Evolutionary conservation across 345 rosid species (phyloP), one percentile per base, ranked within the genome.

Genomic region (Mercurialis annua): DNA sequence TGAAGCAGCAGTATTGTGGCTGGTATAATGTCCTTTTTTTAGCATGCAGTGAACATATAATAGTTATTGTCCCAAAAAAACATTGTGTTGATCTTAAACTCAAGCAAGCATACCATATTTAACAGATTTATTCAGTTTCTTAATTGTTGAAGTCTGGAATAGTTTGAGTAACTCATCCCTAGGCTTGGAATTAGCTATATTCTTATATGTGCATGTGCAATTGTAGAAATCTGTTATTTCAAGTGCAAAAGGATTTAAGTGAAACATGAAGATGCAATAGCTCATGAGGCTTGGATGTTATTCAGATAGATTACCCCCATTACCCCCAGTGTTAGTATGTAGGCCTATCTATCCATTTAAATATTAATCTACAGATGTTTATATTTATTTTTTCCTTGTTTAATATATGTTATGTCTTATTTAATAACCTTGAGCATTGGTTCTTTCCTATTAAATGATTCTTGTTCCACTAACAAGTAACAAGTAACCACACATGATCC

Each of bases 1-100:
- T 81, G 99, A 90, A 78, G 82, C 98, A 72, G 96, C 93, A 60
- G 83, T 92, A 55, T 65, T 74, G 42, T 95, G 99, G 99, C 89
- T 92, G 93, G 98, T 92, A 88, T 70, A 40, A 8, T 61, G 34
- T 31, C 62, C 34, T 15, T 20, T 57, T 49, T 51, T 67, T 40
- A 47, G 48, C 26, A 3, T 56, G 20, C 42, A 15, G 66, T 52
- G 53, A 29, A 31, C 46, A n/a, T 64, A 63, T 43, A n/a, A n/a
- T n/a, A 65, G 49, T 26, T 48, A 48, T 31, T 50, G 42, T 24
- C 23, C 24, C 18, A n/a, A 23, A 12, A 40, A 57, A 57, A 17
- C 17, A 12, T 33, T 55, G 0, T 31, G 36, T n/a, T n/a, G 10
- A 2, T 40, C 44, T 40, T 40, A 40, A 1, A 40, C 44, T 7